These are phyloP conservation scores for Tricholoma furcatifolium DNA, from an alignment of 768 basidiomycete species.

Conservation along the genomic window DNA sequence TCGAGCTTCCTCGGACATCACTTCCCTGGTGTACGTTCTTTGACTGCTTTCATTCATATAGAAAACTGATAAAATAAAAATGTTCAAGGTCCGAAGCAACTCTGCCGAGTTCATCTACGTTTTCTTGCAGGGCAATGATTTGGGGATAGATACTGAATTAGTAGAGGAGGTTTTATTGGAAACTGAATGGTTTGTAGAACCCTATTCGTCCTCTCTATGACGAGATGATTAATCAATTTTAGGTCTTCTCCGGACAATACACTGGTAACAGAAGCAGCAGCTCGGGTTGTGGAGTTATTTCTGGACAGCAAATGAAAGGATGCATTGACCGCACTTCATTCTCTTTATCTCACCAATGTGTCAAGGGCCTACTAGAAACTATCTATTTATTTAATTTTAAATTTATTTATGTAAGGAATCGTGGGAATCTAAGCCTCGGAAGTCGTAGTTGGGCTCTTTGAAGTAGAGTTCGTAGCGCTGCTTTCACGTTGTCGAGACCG, in stretches of 20 bases:
- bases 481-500: neutral
- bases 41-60: neutral
- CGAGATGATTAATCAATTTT: neutral
- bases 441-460: neutral
- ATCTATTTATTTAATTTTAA: neutral
- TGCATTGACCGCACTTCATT: neutral
- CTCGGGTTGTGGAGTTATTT: slow-evolving; percentile 39
- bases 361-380: no score
- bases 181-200: slow-evolving; percentile 69
- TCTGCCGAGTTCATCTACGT: slow-evolving; percentile 85
- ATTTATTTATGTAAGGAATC: slow-evolving; percentile 1
- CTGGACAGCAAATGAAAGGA: neutral
- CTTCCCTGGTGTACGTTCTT: slow-evolving; percentile 66
- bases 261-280: slow-evolving; percentile 38
- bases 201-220: neutral
- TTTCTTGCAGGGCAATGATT: slow-evolving; percentile 66
- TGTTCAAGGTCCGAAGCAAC: slow-evolving; percentile 68
- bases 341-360: neutral
- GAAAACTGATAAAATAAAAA: neutral
- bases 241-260: slow-evolving; percentile 50
- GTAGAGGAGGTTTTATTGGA: slow-evolving; percentile 72
- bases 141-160: slow-evolving; percentile 62
- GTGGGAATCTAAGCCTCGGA: slow-evolving; percentile 14
- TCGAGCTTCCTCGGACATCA: slow-evolving; percentile 69
- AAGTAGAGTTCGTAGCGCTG: neutral